Percentiles rank a stretch among this genome's conserved stretches.
phyloP scores from a whole-genome alignment of 2,329 filamentous ascomycete species.

The Alternaria postmessia region DNA sequence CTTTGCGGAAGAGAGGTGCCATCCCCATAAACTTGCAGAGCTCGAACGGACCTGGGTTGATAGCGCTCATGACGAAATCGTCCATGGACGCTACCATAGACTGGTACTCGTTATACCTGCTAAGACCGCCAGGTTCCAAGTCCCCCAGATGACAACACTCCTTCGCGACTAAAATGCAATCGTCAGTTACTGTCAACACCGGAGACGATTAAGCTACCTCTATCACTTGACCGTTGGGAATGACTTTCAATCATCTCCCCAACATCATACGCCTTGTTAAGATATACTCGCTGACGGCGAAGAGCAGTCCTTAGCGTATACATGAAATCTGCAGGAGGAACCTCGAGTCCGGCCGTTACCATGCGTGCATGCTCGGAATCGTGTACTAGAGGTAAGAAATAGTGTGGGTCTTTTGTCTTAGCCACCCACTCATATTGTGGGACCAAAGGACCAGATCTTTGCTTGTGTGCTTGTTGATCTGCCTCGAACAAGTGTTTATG shows the following conservation, averaged over 20 bases:
- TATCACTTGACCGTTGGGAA: conserved; percentile 45
- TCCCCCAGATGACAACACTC: conserved; percentile 57
- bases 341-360: conserved; percentile 21
- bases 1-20: conserved; percentile 23
- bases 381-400: conserved; percentile 26
- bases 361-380: conserved; percentile 10
- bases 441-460: background rate
- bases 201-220: conserved; percentile 29
- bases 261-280: conserved; percentile 18
- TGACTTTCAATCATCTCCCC: conserved; percentile 41
- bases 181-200: background rate
- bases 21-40: conserved; percentile 32
- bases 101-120: conserved; percentile 50
- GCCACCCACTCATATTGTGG: background rate
- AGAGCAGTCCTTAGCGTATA: conserved; percentile 21
- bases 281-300: conserved; percentile 9
- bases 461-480: background rate
- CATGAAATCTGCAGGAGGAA: conserved; percentile 25
- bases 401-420: conserved; percentile 15
- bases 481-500: background rate
- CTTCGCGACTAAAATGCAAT: conserved; percentile 49
- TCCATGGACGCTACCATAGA: conserved; percentile 48
- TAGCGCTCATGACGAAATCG: conserved; percentile 24
- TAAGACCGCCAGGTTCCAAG: conserved; percentile 51
- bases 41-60: conserved; percentile 32